Evolutionary conservation across 2,329 filamentous ascomycete genomes (phyloP).

Genomic region (Fusarium poae): DNA sequence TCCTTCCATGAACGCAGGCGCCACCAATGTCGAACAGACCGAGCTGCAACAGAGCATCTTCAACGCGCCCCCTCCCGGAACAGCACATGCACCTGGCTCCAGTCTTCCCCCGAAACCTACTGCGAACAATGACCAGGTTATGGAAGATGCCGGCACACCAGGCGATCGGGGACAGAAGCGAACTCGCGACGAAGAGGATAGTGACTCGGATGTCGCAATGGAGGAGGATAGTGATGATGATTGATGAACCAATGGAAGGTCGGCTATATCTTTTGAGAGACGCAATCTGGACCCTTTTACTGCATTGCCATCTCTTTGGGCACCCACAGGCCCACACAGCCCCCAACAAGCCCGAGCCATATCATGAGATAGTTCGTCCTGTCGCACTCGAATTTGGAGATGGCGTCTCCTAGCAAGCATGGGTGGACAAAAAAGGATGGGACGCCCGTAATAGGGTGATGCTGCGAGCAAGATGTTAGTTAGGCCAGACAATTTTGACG

Average conservation of each 20-base stretch:
- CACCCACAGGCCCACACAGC: constrained; percentile 81
- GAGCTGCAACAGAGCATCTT: constrained; percentile 86
- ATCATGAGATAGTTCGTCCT: constrained; percentile 81
- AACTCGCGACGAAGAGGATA: constrained; percentile 74
- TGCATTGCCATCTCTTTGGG: constrained; percentile 74
- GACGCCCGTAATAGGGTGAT: constrained; percentile 83
- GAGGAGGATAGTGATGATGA: constrained; percentile 82
- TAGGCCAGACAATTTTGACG: constrained; percentile 51
- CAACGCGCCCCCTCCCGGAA: constrained; percentile 71
- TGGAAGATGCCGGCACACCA: constrained; percentile 65
- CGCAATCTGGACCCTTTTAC: constrained; percentile 41
- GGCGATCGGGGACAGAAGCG: constrained; percentile 77
- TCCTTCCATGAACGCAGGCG: constrained; percentile 65
- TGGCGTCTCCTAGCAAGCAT: constrained; percentile 86
- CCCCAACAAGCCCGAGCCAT: constrained; percentile 91
- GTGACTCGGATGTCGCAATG: constrained; percentile 76
- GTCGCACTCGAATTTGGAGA: constrained; percentile 73
- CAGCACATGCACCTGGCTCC: constrained; percentile 58
- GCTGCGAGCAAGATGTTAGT: constrained; percentile 66
- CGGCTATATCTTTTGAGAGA: constrained; percentile 38
- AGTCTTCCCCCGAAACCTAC: constrained; percentile 63
- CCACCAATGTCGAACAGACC: constrained; percentile 72
- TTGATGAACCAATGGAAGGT: constrained; percentile 51
- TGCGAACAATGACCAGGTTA: constrained; percentile 60
- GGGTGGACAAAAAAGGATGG: constrained; percentile 94